Conservation (phyloP, 2,329 filamentous ascomycete genomes). For the Paecilomyces fulvus region DNA sequence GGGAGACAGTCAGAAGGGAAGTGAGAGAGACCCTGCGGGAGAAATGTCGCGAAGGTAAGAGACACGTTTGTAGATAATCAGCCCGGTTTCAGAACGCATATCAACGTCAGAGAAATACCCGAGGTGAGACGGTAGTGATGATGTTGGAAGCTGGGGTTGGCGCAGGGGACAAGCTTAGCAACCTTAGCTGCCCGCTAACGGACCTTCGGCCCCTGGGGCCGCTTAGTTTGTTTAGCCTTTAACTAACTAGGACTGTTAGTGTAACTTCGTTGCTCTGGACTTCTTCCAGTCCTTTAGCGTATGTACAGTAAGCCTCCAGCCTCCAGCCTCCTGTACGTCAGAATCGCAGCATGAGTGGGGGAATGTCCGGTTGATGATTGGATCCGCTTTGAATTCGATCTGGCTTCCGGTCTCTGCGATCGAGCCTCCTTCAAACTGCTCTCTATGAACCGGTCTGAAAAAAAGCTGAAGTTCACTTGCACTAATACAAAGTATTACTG, state of each 20-base stretch:
- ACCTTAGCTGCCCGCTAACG: background rate
- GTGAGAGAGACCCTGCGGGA: background rate
- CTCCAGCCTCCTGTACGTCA: background rate
- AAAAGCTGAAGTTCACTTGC: background rate
- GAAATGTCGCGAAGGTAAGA: background rate
- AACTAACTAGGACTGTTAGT: background rate
- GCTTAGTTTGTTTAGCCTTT: background rate
- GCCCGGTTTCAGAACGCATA: constrained; percentile 4
- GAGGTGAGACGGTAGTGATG: background rate
- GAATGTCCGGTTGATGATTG: background rate
- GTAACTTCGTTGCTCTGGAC: background rate
- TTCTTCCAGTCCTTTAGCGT: background rate
- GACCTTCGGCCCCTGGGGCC: background rate
- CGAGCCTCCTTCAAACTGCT: background rate
- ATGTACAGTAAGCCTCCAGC: background rate
- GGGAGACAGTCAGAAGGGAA: background rate
- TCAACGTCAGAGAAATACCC: background rate
- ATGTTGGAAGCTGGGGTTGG: background rate
- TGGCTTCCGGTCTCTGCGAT: background rate
- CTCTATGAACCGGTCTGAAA: background rate
- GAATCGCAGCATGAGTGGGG: background rate
- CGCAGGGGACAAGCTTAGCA: background rate
- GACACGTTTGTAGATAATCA: background rate
- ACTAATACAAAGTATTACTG: background rate
- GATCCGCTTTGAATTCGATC: background rate